Evolutionary conservation across 2,329 filamentous ascomycete genomes (phyloP).

Genomic region (Talaromyces sp.): DNA sequence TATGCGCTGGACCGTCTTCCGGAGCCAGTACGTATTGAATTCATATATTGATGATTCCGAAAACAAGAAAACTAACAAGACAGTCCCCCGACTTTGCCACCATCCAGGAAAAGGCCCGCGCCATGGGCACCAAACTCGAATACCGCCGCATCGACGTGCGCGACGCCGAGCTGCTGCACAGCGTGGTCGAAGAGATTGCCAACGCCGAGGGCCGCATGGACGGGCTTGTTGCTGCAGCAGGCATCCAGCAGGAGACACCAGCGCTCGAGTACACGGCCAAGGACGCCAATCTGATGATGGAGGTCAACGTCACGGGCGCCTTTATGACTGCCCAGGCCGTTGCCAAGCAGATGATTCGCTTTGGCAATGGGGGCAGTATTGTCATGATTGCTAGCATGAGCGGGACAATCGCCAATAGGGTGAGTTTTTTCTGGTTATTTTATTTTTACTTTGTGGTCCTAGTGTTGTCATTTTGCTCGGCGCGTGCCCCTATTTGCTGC

Average conservation of each 20-base stretch:
- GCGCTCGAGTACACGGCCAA: constrained; percentile 71
- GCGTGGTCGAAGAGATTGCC: constrained; percentile 64
- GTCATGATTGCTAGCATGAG: constrained; percentile 62
- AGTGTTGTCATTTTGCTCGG: neutral
- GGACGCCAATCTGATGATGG: constrained; percentile 60
- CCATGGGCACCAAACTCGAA: constrained; percentile 63
- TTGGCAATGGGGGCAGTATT: constrained; percentile 57
- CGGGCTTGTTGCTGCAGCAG: constrained; percentile 70
- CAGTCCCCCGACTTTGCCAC: constrained; percentile 57
- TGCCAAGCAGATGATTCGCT: constrained; percentile 60
- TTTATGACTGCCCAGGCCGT: constrained; percentile 62
- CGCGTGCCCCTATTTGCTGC: neutral
- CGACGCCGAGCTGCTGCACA: constrained; percentile 63
- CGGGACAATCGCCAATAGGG: constrained; percentile 55
- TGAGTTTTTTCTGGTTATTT: constrained; percentile 19
- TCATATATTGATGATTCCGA: neutral
- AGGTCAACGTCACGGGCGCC: constrained; percentile 57
- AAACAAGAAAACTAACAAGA: no score
- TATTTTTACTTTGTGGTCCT: neutral
- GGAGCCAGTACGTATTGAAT: constrained; percentile 27
- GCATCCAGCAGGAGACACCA: constrained; percentile 72
- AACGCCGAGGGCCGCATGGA: constrained; percentile 68
- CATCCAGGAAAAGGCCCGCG: constrained; percentile 60
- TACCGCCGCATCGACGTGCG: constrained; percentile 80
- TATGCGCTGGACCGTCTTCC: constrained; percentile 42